Conservation (phyloP, 148 eudicot genomes). For the Salicornia ramosissima region DNA sequence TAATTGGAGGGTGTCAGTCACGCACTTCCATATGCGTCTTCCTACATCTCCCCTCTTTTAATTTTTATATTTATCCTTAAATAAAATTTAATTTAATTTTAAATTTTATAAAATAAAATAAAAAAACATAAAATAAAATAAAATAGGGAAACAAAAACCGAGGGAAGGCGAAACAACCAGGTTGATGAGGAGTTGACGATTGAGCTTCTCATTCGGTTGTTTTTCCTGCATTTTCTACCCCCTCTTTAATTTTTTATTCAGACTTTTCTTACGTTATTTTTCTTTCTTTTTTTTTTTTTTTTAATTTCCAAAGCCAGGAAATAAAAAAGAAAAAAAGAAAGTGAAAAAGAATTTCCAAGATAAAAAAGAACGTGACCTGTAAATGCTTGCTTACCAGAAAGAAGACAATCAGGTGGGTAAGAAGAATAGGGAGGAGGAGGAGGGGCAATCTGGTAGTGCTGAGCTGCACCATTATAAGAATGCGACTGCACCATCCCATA, state of each 20-base stretch:
- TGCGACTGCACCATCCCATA: slow-evolving; percentile 5
- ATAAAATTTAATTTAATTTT: neutral
- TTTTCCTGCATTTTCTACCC: neutral
- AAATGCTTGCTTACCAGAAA: slow-evolving; percentile 49
- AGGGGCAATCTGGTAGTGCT: slow-evolving; percentile 17
- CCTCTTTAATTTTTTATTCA: neutral
- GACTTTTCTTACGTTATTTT: no score
- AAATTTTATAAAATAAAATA: neutral
- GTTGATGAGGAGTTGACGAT: neutral
- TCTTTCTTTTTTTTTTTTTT: no score
- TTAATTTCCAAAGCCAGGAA: neutral
- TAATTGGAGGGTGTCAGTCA: slow-evolving; percentile 25
- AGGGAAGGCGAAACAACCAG: neutral
- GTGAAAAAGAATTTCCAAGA: neutral
- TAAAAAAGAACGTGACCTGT: no score
- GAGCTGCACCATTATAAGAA: slow-evolving; percentile 9
- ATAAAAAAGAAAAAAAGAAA: neutral
- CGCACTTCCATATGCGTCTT: slow-evolving; percentile 21
- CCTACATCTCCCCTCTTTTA: slow-evolving; percentile 17
- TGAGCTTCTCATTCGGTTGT: neutral
- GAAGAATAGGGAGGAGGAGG: slow-evolving; percentile 18
- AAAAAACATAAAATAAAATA: neutral
- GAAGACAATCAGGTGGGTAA: slow-evolving; percentile 44
- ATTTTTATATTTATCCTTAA: neutral
- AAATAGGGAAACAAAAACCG: slow-evolving; percentile 2